A percentile compares a stretch with the other conserved stretches of the same genome.
phyloP scores from a whole-genome alignment of 83 land plant species.

The Thuja plicata region DNA sequence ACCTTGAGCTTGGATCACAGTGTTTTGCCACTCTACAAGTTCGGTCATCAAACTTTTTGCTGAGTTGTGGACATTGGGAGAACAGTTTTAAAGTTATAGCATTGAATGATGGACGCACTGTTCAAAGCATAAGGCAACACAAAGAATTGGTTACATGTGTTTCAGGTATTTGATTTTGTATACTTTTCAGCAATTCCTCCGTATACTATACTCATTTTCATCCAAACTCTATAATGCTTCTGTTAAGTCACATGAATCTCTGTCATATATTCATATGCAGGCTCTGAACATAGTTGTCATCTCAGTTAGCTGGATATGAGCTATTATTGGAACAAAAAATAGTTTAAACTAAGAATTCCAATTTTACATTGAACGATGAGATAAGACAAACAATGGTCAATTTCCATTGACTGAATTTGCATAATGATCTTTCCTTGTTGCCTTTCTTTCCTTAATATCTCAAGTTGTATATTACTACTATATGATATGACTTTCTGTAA shows the following conservation, averaged over 20 bases:
- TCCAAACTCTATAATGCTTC: not conserved
- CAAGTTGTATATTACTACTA: too few species aligned
- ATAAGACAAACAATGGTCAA: too few species aligned
- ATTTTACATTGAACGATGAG: too few species aligned
- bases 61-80: conserved; percentile 96
- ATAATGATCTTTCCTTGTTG: too few species aligned
- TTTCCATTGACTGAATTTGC: too few species aligned
- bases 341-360: too few species aligned
- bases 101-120: conserved; percentile 76
- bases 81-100: conserved; percentile 92
- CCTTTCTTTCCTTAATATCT: too few species aligned
- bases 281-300: not conserved
- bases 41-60: conserved; percentile 62
- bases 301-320: not conserved
- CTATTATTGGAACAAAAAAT: not conserved
- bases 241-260: not conserved
- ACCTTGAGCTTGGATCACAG: conserved; percentile 57
- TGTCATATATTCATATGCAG: not conserved
- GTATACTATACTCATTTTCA: not conserved
- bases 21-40: conserved; percentile 82
- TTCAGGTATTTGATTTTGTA: conserved; percentile 60
- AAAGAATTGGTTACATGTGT: conserved; percentile 94
- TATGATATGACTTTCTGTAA: too few species aligned
- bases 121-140: conserved; percentile 89
- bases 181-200: not conserved